A percentile compares a stretch with the other conserved stretches of the same genome.
Evolutionary conservation across 148 eudicot genomes (phyloP).

Genomic region (Heliosperma pusillum): DNA sequence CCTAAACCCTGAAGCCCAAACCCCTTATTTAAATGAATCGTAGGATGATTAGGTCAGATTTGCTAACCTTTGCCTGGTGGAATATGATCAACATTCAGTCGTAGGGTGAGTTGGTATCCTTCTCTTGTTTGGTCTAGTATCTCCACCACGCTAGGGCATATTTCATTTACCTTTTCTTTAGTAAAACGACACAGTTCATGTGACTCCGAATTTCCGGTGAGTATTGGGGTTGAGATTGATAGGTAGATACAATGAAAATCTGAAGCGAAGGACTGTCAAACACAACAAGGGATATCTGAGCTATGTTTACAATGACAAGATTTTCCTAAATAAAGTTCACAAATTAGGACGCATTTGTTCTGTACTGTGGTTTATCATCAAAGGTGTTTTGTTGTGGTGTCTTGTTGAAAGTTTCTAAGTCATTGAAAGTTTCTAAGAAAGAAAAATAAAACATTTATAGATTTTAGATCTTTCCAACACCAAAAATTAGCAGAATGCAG

Average conservation of each 20-base stretch:
- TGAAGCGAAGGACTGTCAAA: constrained; percentile 49
- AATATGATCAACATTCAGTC: constrained; percentile 50
- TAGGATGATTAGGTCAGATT: constrained; percentile 1
- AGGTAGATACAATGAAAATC: constrained; percentile 50
- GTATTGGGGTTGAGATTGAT: constrained; percentile 80
- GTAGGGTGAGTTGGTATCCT: constrained; percentile 70
- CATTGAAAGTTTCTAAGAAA: no score
- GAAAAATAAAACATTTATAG: no score
- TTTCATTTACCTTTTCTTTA: constrained; percentile 41
- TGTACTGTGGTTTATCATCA: neutral
- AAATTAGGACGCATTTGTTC: neutral
- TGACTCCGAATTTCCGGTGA: constrained; percentile 34
- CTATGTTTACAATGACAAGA: neutral
- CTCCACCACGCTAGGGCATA: constrained; percentile 51
- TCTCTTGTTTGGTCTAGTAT: constrained; percentile 55
- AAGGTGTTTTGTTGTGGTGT: neutral
- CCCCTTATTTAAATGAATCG: neutral
- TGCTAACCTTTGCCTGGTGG: constrained; percentile 61
- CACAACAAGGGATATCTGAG: neutral
- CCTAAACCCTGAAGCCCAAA: neutral
- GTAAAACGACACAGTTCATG: constrained; percentile 36
- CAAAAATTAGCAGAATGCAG: neutral
- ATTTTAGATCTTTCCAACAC: neutral
- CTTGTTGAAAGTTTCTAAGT: neutral
- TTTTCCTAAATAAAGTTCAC: neutral